phyloP scores from a whole-genome alignment of 2,329 filamentous ascomycete genomes.

The Fusarium decemcellulare region DNA sequence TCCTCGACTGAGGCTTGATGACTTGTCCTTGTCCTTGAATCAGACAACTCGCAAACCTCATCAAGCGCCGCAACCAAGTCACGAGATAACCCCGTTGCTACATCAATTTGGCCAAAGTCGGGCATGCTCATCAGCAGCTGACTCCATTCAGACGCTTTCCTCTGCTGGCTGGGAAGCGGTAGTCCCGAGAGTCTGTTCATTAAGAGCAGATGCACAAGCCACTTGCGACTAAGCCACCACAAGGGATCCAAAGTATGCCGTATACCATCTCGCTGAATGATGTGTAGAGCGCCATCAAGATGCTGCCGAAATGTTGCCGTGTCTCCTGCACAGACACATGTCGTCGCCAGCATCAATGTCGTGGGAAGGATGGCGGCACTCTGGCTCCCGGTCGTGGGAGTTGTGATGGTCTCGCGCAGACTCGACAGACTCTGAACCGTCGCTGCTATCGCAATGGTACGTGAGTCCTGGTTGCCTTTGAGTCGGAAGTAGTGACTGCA shows the following conservation, averaged over 20 bases:
- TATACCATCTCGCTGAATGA: neutral
- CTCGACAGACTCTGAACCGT: neutral
- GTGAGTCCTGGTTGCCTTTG: neutral
- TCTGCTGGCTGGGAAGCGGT: neutral
- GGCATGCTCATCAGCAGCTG: conserved; percentile 13
- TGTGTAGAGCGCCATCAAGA: conserved; percentile 9
- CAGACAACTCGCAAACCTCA: conserved; percentile 13
- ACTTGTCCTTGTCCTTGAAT: neutral
- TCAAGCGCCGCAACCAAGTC: conserved; percentile 1
- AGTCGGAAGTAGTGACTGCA: conserved; percentile 14
- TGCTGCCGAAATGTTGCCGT: conserved; percentile 13
- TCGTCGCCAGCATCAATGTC: conserved; percentile 21
- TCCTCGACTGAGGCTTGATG: neutral
- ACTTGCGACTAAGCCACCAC: conserved; percentile 18
- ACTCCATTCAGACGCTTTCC: conserved; percentile 1
- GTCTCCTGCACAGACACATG: conserved; percentile 15
- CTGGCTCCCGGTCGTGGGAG: neutral
- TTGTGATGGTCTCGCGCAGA: neutral
- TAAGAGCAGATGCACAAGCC: conserved; percentile 17
- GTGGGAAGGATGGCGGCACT: conserved; percentile 6
- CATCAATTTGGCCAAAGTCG: conserved; percentile 9
- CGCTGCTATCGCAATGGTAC: conserved; percentile 1
- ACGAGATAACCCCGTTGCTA: conserved; percentile 7
- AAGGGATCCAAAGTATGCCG: neutral
- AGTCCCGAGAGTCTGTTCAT: conserved; percentile 18